These are phyloP conservation scores for Decorospora gaudefroyi DNA, from an alignment of 2,329 filamentous ascomycete genomes.

Conservation along the genomic window DNA sequence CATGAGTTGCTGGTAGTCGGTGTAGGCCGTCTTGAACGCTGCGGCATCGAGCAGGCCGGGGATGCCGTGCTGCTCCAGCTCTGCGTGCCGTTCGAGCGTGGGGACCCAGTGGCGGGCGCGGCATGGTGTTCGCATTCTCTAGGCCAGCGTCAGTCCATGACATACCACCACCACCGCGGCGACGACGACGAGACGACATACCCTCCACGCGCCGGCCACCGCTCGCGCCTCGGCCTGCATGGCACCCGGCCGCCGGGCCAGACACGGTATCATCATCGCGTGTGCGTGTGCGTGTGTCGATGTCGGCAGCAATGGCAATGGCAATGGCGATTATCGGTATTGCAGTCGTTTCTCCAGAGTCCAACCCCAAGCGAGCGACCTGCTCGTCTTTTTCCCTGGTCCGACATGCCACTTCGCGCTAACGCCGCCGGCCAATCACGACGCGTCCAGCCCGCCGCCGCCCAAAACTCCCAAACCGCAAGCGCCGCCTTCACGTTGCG, in stretches of 20 bases:
- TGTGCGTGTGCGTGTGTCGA: conserved; percentile 19
- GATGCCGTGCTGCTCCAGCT: conserved; percentile 60
- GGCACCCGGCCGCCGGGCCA: conserved; percentile 38
- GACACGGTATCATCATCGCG: conserved; percentile 43
- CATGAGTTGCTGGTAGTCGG: conserved; percentile 75
- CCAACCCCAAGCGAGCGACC: too few species aligned
- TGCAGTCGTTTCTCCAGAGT: conserved; percentile 22
- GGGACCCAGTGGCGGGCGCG: conserved; percentile 53
- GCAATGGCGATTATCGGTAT: too few species aligned
- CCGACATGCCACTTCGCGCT: conserved; percentile 21
- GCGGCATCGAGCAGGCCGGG: conserved; percentile 70
- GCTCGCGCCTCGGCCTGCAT: conserved; percentile 29
- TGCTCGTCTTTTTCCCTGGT: conserved; percentile 31
- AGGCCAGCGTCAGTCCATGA: conserved; percentile 31
- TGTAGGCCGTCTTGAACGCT: conserved; percentile 80
- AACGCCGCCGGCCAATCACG: conserved; percentile 39
- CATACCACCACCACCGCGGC: conserved; percentile 10
- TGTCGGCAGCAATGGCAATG: conserved; percentile 16
- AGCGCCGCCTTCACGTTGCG: conserved; percentile 40
- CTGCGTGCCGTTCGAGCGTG: conserved; percentile 53
- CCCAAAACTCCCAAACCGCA: conserved; percentile 33
- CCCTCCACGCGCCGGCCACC: conserved; percentile 26
- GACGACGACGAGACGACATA: conserved; percentile 20
- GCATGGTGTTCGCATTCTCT: conserved; percentile 32
- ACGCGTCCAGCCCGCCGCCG: conserved; percentile 19